phyloP scores from a whole-genome alignment of 805 yeast species.

The Lachancea meyersii region DNA sequence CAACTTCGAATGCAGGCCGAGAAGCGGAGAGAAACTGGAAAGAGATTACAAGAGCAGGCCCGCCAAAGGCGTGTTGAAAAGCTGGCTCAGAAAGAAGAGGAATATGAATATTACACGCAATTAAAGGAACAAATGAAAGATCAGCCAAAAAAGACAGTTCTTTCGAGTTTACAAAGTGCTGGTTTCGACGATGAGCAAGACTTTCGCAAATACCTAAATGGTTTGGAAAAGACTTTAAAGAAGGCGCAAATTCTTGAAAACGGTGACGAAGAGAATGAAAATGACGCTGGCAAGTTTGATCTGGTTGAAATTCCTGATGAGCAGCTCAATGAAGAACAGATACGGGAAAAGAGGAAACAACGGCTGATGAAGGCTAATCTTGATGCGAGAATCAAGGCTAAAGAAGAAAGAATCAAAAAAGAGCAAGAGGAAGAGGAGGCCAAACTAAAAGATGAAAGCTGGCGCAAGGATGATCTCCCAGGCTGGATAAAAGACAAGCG shows the following conservation, averaged over 20 bases:
- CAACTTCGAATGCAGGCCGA: slow-evolving; percentile 73
- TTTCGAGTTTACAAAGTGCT: slow-evolving; percentile 54
- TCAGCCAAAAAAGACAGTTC: slow-evolving; percentile 48
- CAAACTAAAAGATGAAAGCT: slow-evolving; percentile 59
- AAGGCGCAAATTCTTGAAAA: slow-evolving; percentile 59
- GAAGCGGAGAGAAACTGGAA: slow-evolving; percentile 77
- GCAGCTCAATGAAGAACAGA: slow-evolving; percentile 67
- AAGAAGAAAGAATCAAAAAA: slow-evolving; percentile 68
- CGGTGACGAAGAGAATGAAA: slow-evolving; percentile 46
- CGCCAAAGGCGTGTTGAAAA: slow-evolving; percentile 77
- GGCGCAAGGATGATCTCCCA: slow-evolving; percentile 67
- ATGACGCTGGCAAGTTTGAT: slow-evolving; percentile 51
- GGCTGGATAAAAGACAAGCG: slow-evolving; percentile 79
- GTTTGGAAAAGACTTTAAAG: slow-evolving; percentile 63
- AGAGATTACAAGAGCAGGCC: slow-evolving; percentile 88
- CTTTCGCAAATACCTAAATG: slow-evolving; percentile 56
- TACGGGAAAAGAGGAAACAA: slow-evolving; percentile 84
- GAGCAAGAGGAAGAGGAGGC: slow-evolving; percentile 53
- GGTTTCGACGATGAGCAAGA: slow-evolving; percentile 75
- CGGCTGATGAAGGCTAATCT: slow-evolving; percentile 73
- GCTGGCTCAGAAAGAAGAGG: slow-evolving; percentile 72
- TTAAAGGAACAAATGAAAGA: slow-evolving; percentile 47
- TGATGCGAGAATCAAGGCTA: slow-evolving; percentile 82
- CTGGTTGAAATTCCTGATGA: slow-evolving; percentile 80
- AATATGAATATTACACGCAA: slow-evolving; percentile 60